Base-by-base conservation (phyloP, 345 rosid genomes). In the Camelina neglecta region DNA sequence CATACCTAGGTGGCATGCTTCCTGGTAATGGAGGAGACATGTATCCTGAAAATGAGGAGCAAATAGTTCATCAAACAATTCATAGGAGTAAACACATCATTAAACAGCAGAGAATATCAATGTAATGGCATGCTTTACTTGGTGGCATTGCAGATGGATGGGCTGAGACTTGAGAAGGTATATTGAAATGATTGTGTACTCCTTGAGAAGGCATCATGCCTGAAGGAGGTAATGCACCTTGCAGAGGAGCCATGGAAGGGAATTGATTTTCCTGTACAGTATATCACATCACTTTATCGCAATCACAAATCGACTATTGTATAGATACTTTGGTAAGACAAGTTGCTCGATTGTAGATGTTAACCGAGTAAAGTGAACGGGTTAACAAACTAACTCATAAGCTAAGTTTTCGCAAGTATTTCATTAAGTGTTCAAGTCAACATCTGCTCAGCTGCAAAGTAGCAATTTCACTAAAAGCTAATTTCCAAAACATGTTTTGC, bases 201-300 rank as follows among this genome's bases (percentile, higher is more conserved):
- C 89, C 72, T 58, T 83, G 93, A 21, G 86, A 71, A 36, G 82
- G 78, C 70, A 82, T 75, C 97, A 84, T 57, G 44, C 86, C 82
- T 7, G 86, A 67, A 78, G 87, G 75, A 8, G 87, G 85, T 61
- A 87, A 79, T 65, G 90, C 90, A 74, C 88, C 79, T 82, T 88
- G 93, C 67, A 88, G 74, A 64, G 97, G 55, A 20, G 75, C 80
- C 91, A 92, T 83, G 64, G 95, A 85, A 82, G 95, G 96, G 79
- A 92, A 95, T 93, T 86, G 72, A n/a, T 8, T 72, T 66, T 60
- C 81, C 81, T 78, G 81, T 51, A 72, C 3, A n/a, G 2, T 24
- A 44, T 69, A 88, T n/a, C 69, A 67, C 13, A 65, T 67, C 65
- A 56, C 73, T 41, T 18, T 29, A 29, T 29, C 31, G 35, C 41